These are phyloP conservation scores for Ganoderma resinaceum DNA, from an alignment of 1,284 basidiomycete genomes.

Conservation along the genomic window DNA sequence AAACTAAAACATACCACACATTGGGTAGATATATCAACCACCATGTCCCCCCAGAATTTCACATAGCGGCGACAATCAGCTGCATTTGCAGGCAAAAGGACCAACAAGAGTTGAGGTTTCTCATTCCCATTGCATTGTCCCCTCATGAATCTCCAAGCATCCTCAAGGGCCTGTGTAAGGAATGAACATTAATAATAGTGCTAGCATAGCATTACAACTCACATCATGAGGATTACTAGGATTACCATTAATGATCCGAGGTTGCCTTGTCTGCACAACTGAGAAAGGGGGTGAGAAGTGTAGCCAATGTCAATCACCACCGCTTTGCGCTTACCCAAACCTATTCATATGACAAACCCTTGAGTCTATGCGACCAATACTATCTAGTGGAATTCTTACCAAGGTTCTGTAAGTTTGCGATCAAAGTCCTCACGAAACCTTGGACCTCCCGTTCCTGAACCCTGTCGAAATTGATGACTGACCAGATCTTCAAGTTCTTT, in stretches of 20 bases:
- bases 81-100: constrained; percentile 37
- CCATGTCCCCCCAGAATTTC: constrained; percentile 54
- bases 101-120: constrained; percentile 30
- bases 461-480: constrained; percentile 37
- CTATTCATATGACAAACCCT: neutral
- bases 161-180: constrained; percentile 31
- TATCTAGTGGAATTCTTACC: constrained; percentile 36
- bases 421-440: constrained; percentile 35
- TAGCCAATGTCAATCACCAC: neutral
- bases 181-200: neutral
- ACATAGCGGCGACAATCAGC: constrained; percentile 36
- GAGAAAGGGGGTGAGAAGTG: neutral
- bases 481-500: constrained; percentile 31
- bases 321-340: constrained; percentile 13
- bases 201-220: neutral
- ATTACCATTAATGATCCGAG: constrained; percentile 17
- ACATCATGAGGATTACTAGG: constrained; percentile 10
- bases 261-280: neutral
- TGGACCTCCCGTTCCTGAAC: constrained; percentile 6
- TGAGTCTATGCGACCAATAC: neutral
- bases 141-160: constrained; percentile 26
- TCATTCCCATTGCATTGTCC: neutral
- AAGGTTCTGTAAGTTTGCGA: constrained; percentile 38
- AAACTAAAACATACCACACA: constrained; percentile 37
- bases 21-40: constrained; percentile 37